phyloP scores from a whole-genome alignment of 768 basidiomycete species.

The Tylopilus vinaceipallidus region DNA sequence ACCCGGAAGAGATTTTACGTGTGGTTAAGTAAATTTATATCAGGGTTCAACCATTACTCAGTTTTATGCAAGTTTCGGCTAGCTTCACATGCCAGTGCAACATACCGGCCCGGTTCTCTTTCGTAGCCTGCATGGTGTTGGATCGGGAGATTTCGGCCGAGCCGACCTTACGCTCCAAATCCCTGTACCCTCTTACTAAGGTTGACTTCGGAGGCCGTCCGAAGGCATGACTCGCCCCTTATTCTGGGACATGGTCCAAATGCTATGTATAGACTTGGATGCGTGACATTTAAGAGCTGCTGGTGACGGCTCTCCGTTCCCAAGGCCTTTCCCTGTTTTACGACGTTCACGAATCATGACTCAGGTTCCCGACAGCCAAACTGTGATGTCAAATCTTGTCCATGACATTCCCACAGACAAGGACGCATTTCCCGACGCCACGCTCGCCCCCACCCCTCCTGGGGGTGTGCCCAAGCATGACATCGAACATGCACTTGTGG shows the following conservation, averaged over 20 bases:
- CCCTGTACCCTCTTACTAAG: not conserved
- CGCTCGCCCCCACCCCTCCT: not conserved
- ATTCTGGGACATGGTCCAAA: not conserved
- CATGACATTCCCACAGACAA: not conserved
- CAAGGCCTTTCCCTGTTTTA: not conserved
- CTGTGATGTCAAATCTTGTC: not conserved
- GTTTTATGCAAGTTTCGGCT: too few species aligned
- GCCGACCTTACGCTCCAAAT: not conserved
- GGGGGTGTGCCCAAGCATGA: slow-evolving; percentile 20
- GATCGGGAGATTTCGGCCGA: slow-evolving; percentile 12
- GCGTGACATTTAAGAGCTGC: slow-evolving; percentile 2
- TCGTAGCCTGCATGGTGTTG: not conserved
- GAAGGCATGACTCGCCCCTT: not conserved
- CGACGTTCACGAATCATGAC: slow-evolving; percentile 6
- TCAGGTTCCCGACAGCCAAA: slow-evolving; percentile 1
- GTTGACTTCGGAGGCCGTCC: not conserved
- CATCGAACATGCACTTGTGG: slow-evolving; percentile 43
- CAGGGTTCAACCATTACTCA: not conserved
- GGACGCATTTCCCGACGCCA: not conserved
- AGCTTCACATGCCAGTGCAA: too few species aligned
- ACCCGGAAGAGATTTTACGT: not conserved
- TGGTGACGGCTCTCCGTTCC: not conserved
- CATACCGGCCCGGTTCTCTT: not conserved
- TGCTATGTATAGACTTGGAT: not conserved
- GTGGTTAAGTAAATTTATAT: not conserved